These are phyloP conservation scores for Colletotrichum plurivorum DNA, from an alignment of 2,329 filamentous ascomycete genomes.

Conservation along the genomic window DNA sequence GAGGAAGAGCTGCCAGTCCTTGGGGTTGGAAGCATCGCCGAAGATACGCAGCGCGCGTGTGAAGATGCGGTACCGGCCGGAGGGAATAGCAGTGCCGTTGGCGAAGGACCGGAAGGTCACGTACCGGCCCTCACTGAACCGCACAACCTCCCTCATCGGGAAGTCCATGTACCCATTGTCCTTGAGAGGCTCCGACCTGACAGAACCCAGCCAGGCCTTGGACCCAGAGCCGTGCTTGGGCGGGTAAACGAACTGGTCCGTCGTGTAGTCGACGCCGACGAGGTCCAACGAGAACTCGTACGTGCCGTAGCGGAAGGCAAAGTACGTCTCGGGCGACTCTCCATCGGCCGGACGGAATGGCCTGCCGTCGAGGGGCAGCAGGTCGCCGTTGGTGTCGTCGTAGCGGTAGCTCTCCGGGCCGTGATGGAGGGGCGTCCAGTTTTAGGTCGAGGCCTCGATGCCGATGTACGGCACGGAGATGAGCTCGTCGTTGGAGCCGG, in stretches of 20 bases:
- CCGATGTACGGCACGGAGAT: slow-evolving; percentile 43
- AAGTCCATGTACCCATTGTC: slow-evolving; percentile 21
- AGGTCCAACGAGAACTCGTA: slow-evolving; percentile 43
- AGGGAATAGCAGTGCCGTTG: slow-evolving; percentile 38
- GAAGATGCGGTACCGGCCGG: slow-evolving; percentile 43
- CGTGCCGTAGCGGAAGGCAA: slow-evolving; percentile 42
- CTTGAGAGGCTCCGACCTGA: slow-evolving; percentile 25
- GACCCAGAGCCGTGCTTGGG: slow-evolving; percentile 26
- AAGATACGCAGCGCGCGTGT: slow-evolving; percentile 65
- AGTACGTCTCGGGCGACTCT: slow-evolving; percentile 41
- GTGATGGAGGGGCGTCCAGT: slow-evolving; percentile 42
- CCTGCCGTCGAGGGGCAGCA: slow-evolving; percentile 40
- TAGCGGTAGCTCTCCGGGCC: slow-evolving; percentile 39
- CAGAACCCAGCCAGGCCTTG: slow-evolving; percentile 34
- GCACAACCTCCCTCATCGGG: slow-evolving; percentile 29
- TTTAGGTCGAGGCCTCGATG: slow-evolving; percentile 43
- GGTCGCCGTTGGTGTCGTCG: slow-evolving; percentile 30
- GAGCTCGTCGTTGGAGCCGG: slow-evolving; percentile 40
- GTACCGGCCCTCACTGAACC: slow-evolving; percentile 36
- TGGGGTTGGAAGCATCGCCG: slow-evolving; percentile 58
- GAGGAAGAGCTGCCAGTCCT: slow-evolving; percentile 62
- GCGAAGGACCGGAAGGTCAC: slow-evolving; percentile 38
- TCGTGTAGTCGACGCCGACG: slow-evolving; percentile 40
- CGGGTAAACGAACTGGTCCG: slow-evolving; percentile 39
- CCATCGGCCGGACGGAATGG: slow-evolving; percentile 37